Conservation (phyloP, 108 stramenopile species). For the Epithemia pelagica region DNA sequence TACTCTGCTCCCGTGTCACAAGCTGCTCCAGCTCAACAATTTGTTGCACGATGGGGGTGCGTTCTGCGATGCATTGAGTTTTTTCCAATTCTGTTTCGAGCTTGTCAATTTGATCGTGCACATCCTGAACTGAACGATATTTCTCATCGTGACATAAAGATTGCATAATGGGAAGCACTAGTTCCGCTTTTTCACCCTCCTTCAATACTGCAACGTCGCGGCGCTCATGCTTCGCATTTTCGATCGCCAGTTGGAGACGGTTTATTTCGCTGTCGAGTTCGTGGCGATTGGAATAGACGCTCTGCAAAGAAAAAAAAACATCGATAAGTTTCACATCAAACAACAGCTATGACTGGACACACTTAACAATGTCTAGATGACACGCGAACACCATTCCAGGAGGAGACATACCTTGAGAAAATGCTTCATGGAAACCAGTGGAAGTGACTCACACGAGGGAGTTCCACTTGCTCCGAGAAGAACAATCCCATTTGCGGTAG, state of each 20-base stretch:
- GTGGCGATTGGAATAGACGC: neutral
- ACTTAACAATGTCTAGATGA: neutral
- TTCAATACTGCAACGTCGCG: neutral
- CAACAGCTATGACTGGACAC: neutral
- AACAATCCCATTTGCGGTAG: neutral
- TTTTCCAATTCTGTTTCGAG: neutral
- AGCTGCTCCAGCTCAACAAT: no score
- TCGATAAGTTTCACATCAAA: no score
- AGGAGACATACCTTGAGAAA: neutral
- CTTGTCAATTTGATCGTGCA: neutral
- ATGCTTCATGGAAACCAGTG: neutral
- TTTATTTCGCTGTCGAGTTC: neutral
- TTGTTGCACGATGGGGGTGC: neutral
- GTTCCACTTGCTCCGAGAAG: no score
- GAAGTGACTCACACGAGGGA: no score
- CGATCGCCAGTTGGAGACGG: neutral
- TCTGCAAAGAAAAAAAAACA: neutral
- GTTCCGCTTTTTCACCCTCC: neutral
- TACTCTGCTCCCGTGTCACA: no score
- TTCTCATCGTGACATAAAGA: neutral
- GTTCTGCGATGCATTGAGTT: neutral
- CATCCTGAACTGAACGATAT: neutral
- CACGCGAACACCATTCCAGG: neutral
- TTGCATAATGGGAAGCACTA: neutral
- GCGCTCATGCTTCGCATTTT: neutral